Evolutionary conservation across 305 asterid genomes (phyloP), one percentile per base, ranked within the genome.

Genomic region (Ilex paraguariensis): DNA sequence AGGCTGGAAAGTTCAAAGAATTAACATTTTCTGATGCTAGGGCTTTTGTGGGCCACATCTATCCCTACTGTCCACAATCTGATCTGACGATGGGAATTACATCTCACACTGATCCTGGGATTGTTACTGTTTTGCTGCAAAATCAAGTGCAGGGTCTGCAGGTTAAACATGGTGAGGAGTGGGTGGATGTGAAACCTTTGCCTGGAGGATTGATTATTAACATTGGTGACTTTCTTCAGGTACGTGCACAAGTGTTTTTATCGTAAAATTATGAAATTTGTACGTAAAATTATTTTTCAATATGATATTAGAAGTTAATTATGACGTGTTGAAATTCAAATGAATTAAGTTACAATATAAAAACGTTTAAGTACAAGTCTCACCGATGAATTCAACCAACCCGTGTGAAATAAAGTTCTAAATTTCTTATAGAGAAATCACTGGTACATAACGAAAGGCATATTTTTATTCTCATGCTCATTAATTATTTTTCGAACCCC

Each of bases 191-290:
- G 12, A 17, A 52, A 32, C 56, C 28, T 14, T 7, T 52, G 3
- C 56, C 56, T 15, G 56, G 31, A 7, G 56, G n/a, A 7, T n/a
- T 52, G 28, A 17, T 52, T 3, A 3, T 52, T 5, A 52, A 52
- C 56, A 52, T 52, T 17, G 56, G 56, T 3, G 56, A 52, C 31
- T n/a, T 15, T n/a, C 56, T 52, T 14, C 56, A 52, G 56, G 56
- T 52, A 52, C 28, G 28, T 21, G 0, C n/a, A 8, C 51, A 46
- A 10, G 52, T 46, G 4, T 46, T 46, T 10, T 7, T 10, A 3
- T 13, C 4, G 2, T 7, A 46, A 46, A 21, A 21, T 21, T 21
- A 21, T 1, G 28, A 21, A 21, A 21, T 0, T 0, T 21, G 28
- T 21, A 1, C 28, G 28, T 21, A 21, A 21, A 21, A 1, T 21